Conservation (phyloP, 1,284 basidiomycete species). For the Pseudozyma tsukubaensis region DNA sequence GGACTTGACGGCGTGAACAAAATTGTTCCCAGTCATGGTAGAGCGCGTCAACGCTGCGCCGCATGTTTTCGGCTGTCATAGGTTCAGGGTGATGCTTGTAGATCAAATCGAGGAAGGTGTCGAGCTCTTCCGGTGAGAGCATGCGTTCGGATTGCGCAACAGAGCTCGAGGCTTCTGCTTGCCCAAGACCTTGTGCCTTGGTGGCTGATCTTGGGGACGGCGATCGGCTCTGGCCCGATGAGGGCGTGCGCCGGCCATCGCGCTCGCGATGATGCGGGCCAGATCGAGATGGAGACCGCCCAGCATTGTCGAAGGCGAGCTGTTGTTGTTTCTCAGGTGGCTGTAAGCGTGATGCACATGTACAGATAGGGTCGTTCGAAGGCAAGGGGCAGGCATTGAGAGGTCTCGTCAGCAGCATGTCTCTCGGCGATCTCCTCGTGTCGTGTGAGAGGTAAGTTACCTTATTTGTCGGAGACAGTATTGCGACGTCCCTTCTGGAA, state of each 20-base stretch:
- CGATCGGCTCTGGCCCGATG: conserved; percentile 9
- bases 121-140: conserved; percentile 33
- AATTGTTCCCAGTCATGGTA: conserved; percentile 37
- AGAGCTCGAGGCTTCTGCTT: not conserved
- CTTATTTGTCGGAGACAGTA: conserved; percentile 8
- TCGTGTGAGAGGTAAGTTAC: conserved; percentile 6
- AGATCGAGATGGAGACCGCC: not conserved
- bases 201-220: conserved; percentile 17
- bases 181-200: not conserved
- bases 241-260: not conserved
- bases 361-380: not conserved
- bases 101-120: conserved; percentile 42
- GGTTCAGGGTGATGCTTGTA: conserved; percentile 46
- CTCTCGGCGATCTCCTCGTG: not conserved
- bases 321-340: not conserved
- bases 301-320: not conserved
- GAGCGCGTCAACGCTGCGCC: conserved; percentile 43
- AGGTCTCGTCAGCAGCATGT: not conserved
- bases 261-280: not conserved
- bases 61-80: conserved; percentile 47
- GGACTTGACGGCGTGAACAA: conserved; percentile 30
- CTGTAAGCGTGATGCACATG: not conserved
- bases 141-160: conserved; percentile 6
- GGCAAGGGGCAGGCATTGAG: not conserved
- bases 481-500: conserved; percentile 6